A percentile compares a stretch with the other conserved stretches of the same genome.
Evolutionary conservation across 768 basidiomycete genomes (phyloP).

Genomic region (Boletus vermiculosoides): DNA sequence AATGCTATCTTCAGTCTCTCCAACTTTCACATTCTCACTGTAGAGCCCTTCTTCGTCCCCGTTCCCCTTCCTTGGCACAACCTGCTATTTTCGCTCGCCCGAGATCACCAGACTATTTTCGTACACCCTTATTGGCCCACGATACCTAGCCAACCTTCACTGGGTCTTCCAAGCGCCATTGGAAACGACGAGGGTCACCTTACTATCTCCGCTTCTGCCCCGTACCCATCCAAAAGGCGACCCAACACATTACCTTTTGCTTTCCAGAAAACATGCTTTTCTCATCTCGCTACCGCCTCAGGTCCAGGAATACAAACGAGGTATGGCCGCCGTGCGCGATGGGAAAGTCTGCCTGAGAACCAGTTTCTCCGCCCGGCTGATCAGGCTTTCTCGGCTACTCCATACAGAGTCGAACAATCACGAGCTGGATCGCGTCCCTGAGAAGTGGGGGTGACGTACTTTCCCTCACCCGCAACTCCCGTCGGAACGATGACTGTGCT

Average conservation of each 20-base stretch:
- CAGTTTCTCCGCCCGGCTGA: background rate
- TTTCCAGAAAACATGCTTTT: background rate
- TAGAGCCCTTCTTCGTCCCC: slow-evolving; percentile 6
- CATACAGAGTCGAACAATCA: slow-evolving; percentile 14
- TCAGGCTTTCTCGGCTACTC: slow-evolving; percentile 1
- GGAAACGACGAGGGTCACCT: background rate
- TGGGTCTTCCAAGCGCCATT: background rate
- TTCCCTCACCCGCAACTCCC: slow-evolving; percentile 1
- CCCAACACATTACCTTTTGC: background rate
- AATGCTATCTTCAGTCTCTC: slow-evolving; percentile 1
- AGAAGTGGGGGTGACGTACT: background rate
- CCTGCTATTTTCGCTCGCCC: slow-evolving; percentile 13
- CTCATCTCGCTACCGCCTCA: background rate
- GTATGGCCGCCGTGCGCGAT: slow-evolving; percentile 12
- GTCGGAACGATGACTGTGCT: slow-evolving; percentile 14
- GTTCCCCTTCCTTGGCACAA: slow-evolving; percentile 8
- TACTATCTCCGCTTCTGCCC: background rate
- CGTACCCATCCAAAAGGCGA: background rate
- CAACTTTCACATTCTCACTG: slow-evolving; percentile 13
- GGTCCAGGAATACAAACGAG: background rate
- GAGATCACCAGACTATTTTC: slow-evolving; percentile 17
- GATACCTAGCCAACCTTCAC: background rate
- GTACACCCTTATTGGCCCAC: slow-evolving; percentile 10
- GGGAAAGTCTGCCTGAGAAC: slow-evolving; percentile 8
- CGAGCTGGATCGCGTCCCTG: slow-evolving; percentile 5